Evolutionary conservation across 345 rosid species (phyloP).

Genomic region (Syzygium oleosum): DNA sequence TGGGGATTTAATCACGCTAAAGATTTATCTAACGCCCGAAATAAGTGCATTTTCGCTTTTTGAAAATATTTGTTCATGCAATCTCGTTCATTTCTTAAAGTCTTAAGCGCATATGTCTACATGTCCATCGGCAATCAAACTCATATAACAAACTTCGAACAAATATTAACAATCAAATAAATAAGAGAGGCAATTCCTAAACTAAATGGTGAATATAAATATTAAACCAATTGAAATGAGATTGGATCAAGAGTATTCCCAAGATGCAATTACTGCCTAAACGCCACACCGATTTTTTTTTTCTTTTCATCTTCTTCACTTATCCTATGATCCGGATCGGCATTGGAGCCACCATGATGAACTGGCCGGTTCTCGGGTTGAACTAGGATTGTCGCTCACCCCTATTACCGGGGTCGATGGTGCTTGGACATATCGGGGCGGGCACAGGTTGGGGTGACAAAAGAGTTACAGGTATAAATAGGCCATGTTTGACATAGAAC

Average conservation of each 20-base stretch:
- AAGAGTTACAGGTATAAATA: not conserved
- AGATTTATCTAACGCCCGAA: not conserved
- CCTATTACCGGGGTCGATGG: not conserved
- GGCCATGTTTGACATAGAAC: not conserved
- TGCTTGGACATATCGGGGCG: not conserved
- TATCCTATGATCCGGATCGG: not conserved
- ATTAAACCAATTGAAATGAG: not conserved
- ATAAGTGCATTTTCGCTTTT: not conserved
- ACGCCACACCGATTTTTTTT: fast-evolving
- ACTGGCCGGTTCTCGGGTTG: not conserved
- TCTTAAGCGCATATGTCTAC: not conserved
- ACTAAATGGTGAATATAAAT: not conserved
- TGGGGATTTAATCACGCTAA: not conserved
- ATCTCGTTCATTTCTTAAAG: not conserved
- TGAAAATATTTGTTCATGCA: not conserved
- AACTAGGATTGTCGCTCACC: not conserved
- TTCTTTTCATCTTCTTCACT: not conserved
- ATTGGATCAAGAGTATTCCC: not conserved
- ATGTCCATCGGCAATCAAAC: not conserved
- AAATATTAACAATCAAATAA: not conserved
- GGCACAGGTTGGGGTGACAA: not conserved
- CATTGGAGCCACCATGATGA: not conserved
- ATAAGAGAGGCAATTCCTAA: not conserved
- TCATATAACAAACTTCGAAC: not conserved
- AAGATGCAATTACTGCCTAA: not conserved